phyloP scores from a whole-genome alignment of 1,284 basidiomycete species.

The Gastroboletus turbinatus region DNA sequence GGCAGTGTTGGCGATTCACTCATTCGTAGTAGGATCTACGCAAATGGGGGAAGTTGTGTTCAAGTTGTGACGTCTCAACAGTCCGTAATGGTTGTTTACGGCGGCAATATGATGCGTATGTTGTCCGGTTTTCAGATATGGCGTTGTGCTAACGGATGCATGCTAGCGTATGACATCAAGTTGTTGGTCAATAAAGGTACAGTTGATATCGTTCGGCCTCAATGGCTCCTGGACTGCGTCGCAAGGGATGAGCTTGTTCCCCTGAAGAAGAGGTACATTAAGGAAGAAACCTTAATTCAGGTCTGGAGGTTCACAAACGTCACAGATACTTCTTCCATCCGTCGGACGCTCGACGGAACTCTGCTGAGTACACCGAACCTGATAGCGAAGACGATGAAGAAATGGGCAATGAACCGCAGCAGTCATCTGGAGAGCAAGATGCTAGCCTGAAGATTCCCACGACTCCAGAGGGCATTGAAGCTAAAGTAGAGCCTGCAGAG shows the following conservation, averaged over 20 bases:
- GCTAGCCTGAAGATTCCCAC: constrained; percentile 20
- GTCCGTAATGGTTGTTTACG: constrained; percentile 59
- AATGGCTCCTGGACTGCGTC: constrained; percentile 83
- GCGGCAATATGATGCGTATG: constrained; percentile 62
- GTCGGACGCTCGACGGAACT: constrained; percentile 43
- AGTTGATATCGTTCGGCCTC: constrained; percentile 72
- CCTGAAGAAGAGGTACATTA: constrained; percentile 62
- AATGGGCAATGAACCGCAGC: constrained; percentile 17
- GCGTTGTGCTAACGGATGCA: neutral
- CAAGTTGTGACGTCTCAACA: constrained; percentile 56
- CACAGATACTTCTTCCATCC: constrained; percentile 76
- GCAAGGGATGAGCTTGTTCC: constrained; percentile 54
- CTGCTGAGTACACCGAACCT: constrained; percentile 43
- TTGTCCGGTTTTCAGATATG: constrained; percentile 8
- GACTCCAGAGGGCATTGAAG: constrained; percentile 21
- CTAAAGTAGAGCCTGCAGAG: constrained; percentile 32
- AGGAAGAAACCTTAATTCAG: neutral
- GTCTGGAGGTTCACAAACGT: neutral
- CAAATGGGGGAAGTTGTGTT: constrained; percentile 73
- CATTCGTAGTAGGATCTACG: constrained; percentile 56
- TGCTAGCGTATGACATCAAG: constrained; percentile 69
- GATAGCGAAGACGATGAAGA: constrained; percentile 35
- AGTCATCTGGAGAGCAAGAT: constrained; percentile 12
- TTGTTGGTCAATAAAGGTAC: constrained; percentile 61
- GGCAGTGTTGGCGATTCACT: neutral